Base-by-base conservation (phyloP, 2,329 filamentous ascomycete genomes). In the Paraphaeosphaeria sporulosa region DNA sequence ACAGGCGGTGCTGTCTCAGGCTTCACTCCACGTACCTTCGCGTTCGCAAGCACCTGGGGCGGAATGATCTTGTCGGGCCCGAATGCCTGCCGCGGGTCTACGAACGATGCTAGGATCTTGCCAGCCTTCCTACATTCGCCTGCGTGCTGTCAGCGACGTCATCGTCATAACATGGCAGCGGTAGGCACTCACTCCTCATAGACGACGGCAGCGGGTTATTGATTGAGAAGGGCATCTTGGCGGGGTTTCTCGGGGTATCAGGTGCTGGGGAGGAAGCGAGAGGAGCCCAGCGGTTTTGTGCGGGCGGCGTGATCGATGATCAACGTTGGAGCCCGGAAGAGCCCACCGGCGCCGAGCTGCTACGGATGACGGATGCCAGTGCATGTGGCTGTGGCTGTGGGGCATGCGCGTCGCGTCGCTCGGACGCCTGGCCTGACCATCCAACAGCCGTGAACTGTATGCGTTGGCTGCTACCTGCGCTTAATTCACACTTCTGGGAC, bases 1-100 rank as follows among this genome's bases (percentile, higher is more conserved):
- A 25, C 19, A 38, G n/a, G 50, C 30, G 36, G n/a, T 27, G 17
- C 15, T 23, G 48, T 51, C 44, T 55, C 59, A 57, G 58, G 27
- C 53, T 27, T 21, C 6, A 32, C 30, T 32, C 10, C 30, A 54
- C 67, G 44, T 81, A 93, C 91, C 88, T 99, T 97, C 72, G 95
- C 95, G 78, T 92, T 92, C 66, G 91, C 90, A 71, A 99, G 89
- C 70, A 99, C 86, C 55, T 90, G 87, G 8, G 94, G 94, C 52
- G 95, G 95, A 71, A 99, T 99, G 76, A 99, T 89, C 80, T 98
- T 98, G 80, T 98, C 95, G 58, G 95, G 94, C 6, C 94, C 93
- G 78, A 98, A 97, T 21, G 94, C 83, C 82, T 98, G 94, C 75
- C 89, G 87, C 21, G 95, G 95, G 76, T 98, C 95, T 76, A 98